Conservation (phyloP, 768 basidiomycete species). For the Tylopilus cervinicoccineus region DNA sequence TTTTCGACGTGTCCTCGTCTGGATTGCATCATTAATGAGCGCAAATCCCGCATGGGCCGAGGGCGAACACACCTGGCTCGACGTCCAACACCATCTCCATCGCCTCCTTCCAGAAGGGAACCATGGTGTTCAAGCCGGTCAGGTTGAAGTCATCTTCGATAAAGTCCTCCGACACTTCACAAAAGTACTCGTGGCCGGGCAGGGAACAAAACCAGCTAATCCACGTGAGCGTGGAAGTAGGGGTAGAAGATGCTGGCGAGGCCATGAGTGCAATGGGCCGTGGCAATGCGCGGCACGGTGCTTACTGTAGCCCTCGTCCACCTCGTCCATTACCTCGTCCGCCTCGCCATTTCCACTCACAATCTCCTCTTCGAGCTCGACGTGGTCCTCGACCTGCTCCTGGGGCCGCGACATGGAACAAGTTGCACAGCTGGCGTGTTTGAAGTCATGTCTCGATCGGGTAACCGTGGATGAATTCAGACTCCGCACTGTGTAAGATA, state of each 20-base stretch:
- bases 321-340: conserved; percentile 78
- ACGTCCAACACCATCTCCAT: conserved; percentile 99
- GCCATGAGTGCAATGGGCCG: conserved; percentile 16
- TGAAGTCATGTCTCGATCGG: conserved; percentile 24
- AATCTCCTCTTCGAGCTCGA: conserved; percentile 55
- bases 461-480: conserved; percentile 23
- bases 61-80: conserved; percentile 76
- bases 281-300: conserved; percentile 20
- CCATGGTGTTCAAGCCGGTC: conserved; percentile 91
- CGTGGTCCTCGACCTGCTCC: conserved; percentile 45
- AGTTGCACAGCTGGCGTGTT: conserved; percentile 20
- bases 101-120: conserved; percentile 99
- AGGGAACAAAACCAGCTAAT: conserved; percentile 95
- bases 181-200: conserved; percentile 96
- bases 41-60: conserved; percentile 9
- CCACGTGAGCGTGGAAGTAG: conserved; percentile 91
- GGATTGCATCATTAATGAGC: conserved; percentile 10
- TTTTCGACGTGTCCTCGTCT: conserved; percentile 93
- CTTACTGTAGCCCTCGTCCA: conserved; percentile 74
- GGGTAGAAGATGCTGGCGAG: conserved; percentile 74
- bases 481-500: conserved; percentile 24
- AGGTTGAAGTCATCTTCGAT: conserved; percentile 99
- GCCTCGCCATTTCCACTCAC: conserved; percentile 56
- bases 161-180: conserved; percentile 97
- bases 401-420: conserved; percentile 37